These are phyloP conservation scores for Coccinonectria pachysandricola DNA, from an alignment of 2,329 filamentous ascomycete genomes.

Conservation along the genomic window DNA sequence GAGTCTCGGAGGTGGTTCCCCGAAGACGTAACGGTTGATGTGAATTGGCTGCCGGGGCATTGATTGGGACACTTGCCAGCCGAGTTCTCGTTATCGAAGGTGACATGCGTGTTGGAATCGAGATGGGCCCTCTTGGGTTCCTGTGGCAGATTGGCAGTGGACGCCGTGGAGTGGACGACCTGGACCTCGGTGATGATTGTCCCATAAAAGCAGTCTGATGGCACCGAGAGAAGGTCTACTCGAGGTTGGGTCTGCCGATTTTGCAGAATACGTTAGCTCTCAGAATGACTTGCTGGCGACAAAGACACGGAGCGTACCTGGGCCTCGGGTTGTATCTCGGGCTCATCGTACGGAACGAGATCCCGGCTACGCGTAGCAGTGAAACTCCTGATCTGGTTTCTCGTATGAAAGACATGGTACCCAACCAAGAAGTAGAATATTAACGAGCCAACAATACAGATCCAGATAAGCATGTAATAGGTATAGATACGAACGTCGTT, in stretches of 20 bases:
- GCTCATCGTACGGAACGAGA: no score
- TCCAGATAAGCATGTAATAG: constrained; percentile 53
- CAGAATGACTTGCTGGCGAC: no score
- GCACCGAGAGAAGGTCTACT: constrained; percentile 14
- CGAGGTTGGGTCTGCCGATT: no score
- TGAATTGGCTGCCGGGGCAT: constrained; percentile 20
- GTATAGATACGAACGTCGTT: constrained; percentile 48
- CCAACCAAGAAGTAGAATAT: constrained; percentile 48
- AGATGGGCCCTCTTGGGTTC: constrained; percentile 16
- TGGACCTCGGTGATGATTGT: constrained; percentile 45
- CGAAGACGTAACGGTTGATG: constrained; percentile 23
- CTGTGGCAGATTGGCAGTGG: constrained; percentile 11
- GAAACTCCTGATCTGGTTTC: constrained; percentile 45
- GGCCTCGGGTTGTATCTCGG: no score
- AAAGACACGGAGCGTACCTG: no score
- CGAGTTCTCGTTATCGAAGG: constrained; percentile 14
- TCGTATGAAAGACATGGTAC: constrained; percentile 48
- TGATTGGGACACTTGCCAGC: constrained; percentile 12
- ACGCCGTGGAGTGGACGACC: constrained; percentile 25
- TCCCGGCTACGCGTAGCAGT: no score
- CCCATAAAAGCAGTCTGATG: constrained; percentile 32
- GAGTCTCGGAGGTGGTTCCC: constrained; percentile 1
- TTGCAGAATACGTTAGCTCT: no score
- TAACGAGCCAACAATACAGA: constrained; percentile 44
- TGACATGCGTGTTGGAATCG: constrained; percentile 9